Base-by-base conservation (phyloP, 2,329 filamentous ascomycete genomes). In the Cladosporium colombiae region DNA sequence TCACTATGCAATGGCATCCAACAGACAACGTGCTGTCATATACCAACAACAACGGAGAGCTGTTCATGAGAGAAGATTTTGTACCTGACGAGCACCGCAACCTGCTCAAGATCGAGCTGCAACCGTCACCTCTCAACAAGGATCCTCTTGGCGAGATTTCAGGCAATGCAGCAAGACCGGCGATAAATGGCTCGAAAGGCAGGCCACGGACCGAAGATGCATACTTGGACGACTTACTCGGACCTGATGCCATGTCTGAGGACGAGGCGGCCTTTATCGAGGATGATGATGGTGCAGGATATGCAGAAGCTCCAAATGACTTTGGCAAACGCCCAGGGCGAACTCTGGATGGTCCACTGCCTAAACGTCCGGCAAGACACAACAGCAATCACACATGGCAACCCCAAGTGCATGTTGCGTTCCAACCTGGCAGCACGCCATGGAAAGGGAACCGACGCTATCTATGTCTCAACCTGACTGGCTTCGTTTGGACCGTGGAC, bases 381-480 rank as follows among this genome's bases (percentile, higher is more conserved):
- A 77, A 81, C 40, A 27, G 8, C 52, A 79, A 80, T 37, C 77
- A 78, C 31, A 70, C 78, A 55, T 84, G 85, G 77, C 79, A 86
- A 69, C 89, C 93, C 1, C 85, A 88, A 71, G 86, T 91, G 40
- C 96, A 99, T 72, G 87, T 90, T 62, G 81, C 94, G 1, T 96
- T 99, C 76, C 96, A 99, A 76, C 92, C 94, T 0, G 94, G 95
- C 1, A 93, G 93, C 63, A 99, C 95, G 0, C 94, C 94, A 0
- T 99, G 95, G 96, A 88, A 92, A 68, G 95, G 95, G 1, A 95
- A 97, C 77, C 86, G 95, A 69, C 92, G 94, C 75, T 97, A 99
- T 75, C 85, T 99, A 0, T 97, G 92, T 74, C 85, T 98, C 49
- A 98, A 98, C 75, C 81, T 99, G 66, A 91, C 93, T 62, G 95